A percentile compares a stretch with the other conserved stretches of the same genome.
Conservation (phyloP, 2,329 filamentous ascomycete genomes). For the Metarhizium humberi region DNA sequence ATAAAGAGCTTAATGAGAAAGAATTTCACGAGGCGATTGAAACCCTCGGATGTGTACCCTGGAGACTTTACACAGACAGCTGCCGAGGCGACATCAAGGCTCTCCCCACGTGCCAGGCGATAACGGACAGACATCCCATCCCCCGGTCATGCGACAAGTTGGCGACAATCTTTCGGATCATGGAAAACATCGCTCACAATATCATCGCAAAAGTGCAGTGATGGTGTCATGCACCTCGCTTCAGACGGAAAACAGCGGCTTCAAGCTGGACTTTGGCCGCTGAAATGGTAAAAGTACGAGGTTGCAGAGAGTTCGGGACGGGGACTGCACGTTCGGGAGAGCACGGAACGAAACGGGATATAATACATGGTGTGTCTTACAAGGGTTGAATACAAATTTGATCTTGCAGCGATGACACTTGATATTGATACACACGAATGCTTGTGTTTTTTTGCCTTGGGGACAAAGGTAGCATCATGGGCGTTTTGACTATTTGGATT, state of each 20-base stretch:
- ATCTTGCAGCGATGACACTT: not conserved
- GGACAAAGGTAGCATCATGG: too few species aligned
- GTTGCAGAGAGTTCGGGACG: not conserved
- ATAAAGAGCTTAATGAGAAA: slow-evolving; percentile 6
- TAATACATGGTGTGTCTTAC: not conserved
- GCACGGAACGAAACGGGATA: not conserved
- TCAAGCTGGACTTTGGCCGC: not conserved
- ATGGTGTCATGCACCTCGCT: not conserved
- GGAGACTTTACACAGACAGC: slow-evolving; percentile 1
- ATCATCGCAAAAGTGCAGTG: not conserved
- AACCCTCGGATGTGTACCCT: not conserved
- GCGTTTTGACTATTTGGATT: too few species aligned
- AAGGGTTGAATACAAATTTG: not conserved
- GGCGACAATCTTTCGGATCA: not conserved
- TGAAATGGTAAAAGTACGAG: not conserved
- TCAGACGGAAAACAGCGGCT: not conserved
- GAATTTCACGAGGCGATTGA: slow-evolving; percentile 2
- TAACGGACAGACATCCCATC: not conserved
- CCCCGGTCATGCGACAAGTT: not conserved
- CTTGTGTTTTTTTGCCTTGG: too few species aligned
- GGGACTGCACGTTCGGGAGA: not conserved
- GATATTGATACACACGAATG: not conserved
- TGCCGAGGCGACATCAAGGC: not conserved
- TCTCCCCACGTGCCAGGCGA: not conserved
- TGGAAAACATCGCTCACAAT: not conserved